Percentiles rank a stretch among this genome's conserved stretches.
Conservation (phyloP, 371 early-diverging fungal genomes). For the Basidiobolus meristosporus region DNA sequence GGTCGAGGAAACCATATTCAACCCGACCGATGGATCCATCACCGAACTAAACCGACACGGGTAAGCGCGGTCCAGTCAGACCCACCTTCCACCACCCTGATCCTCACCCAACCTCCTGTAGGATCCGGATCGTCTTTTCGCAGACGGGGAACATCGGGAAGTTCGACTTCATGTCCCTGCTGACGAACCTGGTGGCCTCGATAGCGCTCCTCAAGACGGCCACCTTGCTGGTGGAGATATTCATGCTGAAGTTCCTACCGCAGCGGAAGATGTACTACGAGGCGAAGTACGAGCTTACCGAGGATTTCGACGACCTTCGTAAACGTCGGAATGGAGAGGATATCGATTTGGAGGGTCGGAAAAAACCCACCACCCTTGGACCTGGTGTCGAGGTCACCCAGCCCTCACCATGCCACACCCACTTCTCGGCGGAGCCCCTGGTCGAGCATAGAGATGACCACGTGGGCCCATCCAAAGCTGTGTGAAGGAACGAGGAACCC, state of each 20-base stretch:
- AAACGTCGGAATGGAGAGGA: neutral
- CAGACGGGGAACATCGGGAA: slow-evolving; percentile 28
- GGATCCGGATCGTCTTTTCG: slow-evolving; percentile 19
- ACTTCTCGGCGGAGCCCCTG: no score
- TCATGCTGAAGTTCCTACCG: slow-evolving; percentile 24
- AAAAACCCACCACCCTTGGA: no score
- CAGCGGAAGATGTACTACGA: slow-evolving; percentile 14
- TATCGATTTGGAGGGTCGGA: no score
- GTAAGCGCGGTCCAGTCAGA: no score
- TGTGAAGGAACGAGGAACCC: no score
- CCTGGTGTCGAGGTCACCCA: no score
- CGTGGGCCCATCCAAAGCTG: no score
- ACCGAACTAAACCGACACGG: slow-evolving; percentile 26
- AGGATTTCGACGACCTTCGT: slow-evolving; percentile 7
- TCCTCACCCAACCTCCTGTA: no score
- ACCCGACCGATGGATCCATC: slow-evolving; percentile 13
- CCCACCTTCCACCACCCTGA: no score
- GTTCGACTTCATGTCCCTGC: slow-evolving; percentile 20
- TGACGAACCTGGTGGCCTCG: slow-evolving; percentile 26
- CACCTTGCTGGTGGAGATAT: slow-evolving; percentile 21
- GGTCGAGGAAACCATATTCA: slow-evolving; percentile 13
- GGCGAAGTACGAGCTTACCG: slow-evolving; percentile 18
- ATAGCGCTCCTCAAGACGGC: slow-evolving; percentile 25
- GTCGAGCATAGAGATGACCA: no score
- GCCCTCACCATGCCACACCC: no score